Base-by-base conservation (phyloP, 352 stramenopile species). In the Saprolegnia diclina region DNA sequence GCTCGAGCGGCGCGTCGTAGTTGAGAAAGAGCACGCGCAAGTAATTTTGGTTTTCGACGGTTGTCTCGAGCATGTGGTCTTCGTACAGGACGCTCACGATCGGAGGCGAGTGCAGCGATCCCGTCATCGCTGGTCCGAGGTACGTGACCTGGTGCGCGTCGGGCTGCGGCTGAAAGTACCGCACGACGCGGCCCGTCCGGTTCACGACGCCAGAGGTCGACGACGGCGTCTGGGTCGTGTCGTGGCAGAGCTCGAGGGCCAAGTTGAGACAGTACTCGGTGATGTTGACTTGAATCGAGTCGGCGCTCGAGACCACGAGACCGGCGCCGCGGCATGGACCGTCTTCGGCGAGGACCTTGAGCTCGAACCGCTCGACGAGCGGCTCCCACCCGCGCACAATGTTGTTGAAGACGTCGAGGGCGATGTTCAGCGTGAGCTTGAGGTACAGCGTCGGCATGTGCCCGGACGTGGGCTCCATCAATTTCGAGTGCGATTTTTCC, bases 321-420 rank as follows among this genome's bases (percentile, higher is more conserved):
- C 63, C 63, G 14, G 13, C 11, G 13, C 63, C 59, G 24, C 59
- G 63, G 19, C 7, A 18, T 4, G 14, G n/a, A 18, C 46, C 37
- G 13, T 63, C 29, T 22, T 69, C 63, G 18, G 22, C 26, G 5
- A 69, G 32, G 11, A 61, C 37, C 10, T 69, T 69, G 32, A 69
- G 19, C 32, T 7, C 16, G 29, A 63, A 35, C 7, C 21, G 21
- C 26, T 69, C 63, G 16, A 69, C 50, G 29, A 69, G 50, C 14
- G 63, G 48, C 24, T 69, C 63, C 63, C 63, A 69, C 9, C 42
- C 63, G 5, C 63, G 44, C 19, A 69, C 63, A 45, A 69, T 69
- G 24, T 69, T 69, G 26, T 69, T 69, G 53, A 69, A 69, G 10
- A 53, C 63, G 32, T 69, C 50, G 21, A 69, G 4, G n/a, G 46